Evolutionary conservation across 2,329 filamentous ascomycete species (phyloP), one percentile per base, ranked within the genome.

Genomic region (Alternaria novae-zelandiae): DNA sequence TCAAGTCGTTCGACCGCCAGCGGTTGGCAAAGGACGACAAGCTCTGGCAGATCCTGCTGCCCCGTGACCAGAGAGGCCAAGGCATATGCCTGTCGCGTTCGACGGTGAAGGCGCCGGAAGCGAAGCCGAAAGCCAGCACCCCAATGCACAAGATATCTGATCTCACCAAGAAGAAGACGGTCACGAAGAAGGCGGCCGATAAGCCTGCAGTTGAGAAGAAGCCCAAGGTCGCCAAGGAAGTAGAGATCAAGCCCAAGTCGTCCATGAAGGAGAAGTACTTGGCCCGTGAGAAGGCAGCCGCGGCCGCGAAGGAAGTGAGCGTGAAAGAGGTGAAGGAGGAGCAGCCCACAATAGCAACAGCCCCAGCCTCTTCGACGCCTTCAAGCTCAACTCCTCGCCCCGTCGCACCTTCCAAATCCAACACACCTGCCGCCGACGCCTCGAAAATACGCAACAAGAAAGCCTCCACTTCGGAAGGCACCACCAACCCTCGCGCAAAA

Each of bases 1-100:
- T 90, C 70, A 85, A 85, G 57, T 87, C 88, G 46, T 90, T 87
- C 74, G 88, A 90, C 76, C 84, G 88, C 57, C 83, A 87, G 78
- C 83, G 88, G 26, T 79, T 90, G 17, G 84, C 85, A 7, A 86
- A 86, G 66, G 83, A 86, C 41, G 88, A 90, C 71, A 86, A 86
- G 71, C 79, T 87, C 20, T 90, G 88, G 88, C 88, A 90, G 78
- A 82, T 82, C 67, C 80, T 90, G 62, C 81, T 90, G 59, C 87
- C 87, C 8, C 84, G 84, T 70, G 83, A 87, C 54, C 87, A 90
- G 70, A 84, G 88, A 66, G 86, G 86, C 47, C 88, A 89, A 72
- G 88, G 88, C 53, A 89, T 86, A 65, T 82, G 84, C 43, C 78
- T 90, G 30, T 90, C 88, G 45, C 85, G 85, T 59, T 82, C 89